Base-by-base conservation (phyloP, 495 filamentous ascomycete species). In the Talaromyces nanjingensis region DNA sequence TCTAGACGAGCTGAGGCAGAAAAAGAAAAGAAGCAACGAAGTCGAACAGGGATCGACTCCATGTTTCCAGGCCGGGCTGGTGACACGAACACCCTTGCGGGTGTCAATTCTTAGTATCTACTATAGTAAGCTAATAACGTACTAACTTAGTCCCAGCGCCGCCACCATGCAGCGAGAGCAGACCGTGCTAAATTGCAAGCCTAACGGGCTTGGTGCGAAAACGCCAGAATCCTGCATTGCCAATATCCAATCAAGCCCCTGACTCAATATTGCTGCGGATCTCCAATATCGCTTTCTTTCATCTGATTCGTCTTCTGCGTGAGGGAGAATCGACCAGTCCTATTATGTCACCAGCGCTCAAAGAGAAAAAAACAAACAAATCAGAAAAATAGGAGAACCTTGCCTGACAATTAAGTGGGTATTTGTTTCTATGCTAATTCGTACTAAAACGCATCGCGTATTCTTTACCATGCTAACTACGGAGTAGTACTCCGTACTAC, bases 171-270 rank as follows among this genome's bases (percentile, higher is more conserved):
- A 20, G 49, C 37, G 37, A 42, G 37, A 5, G 12, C 37, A 49
- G 45, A 49, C 45, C 45, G 45, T 49, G 56, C 56, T 59, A 59
- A 37, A 24, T 24, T 24, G 31, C 31, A 33, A 27, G 31, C 33
- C 6, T 59, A 59, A 59, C 56, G 56, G 56, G 56, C 56, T 25
- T 37, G 12, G 20, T 37, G 22, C 12, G 20, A 56, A 56, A 54
- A 27, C 4, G 24, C 20, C 20, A 27, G 4, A 54, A 29, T 37
- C 31, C 4, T 59, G 56, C 56, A 34, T 9, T 8, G 6, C 31
- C 56, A 33, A 18, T 22, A 22, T 59, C 56, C 56, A 59, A 59
- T 59, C 56, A 59, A 33, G 27, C 31, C 31, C 56, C 27, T 59
- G 27, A 20, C n/a, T 59, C 27, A 22, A 16, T 18, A 20, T 31